Base-by-base conservation (phyloP, 2,329 filamentous ascomycete species). In the Cephalotrichum gorgonifer region DNA sequence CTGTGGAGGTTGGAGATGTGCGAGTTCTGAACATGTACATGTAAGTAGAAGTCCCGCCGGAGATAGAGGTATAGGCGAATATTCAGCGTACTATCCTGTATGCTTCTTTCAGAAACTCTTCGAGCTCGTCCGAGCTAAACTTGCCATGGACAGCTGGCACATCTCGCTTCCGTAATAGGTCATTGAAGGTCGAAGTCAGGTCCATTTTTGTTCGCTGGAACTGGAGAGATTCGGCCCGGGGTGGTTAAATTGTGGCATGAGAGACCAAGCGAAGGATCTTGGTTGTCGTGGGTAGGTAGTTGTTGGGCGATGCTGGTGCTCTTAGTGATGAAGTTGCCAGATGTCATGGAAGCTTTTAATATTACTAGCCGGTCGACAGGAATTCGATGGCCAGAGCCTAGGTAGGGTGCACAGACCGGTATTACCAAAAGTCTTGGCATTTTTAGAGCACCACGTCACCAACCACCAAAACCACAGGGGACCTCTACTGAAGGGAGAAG, bases 21-120 rank as follows among this genome's bases (percentile, higher is more conserved):
- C 7, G 82, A 78, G 62, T 95, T 93, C 89, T 95, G 35, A 14
- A 9, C 25, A 15, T 12, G 20, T 6, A 22, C 2, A 43, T 22
- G 17, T 39, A 22, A 39, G 35, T 20, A 39, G n/a, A 6, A 11
- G 35, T 22, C 6, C 17, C 2, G n/a, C n/a, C n/a, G n/a, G n/a
- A n/a, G n/a, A n/a, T n/a, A n/a, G 2, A 20, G 9, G 27, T 42
- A 30, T 39, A 49, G 15, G 55, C 57, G 54, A 6, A 43, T 1
- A 8, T n/a, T 46, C 11, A 46, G 65, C 76, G 60, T 71, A 94
- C 90, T 65, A 97, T 96, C 62, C 85, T 81, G 68, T 95, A 93
- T 48, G 93, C 93, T 68, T 97, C 91, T 62, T 91, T 89, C 30
- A 97, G 72, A 62, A 97, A 98, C 58, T 86, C 85, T 63, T 96